phyloP scores from a whole-genome alignment of 2,329 filamentous ascomycete species.

The Raffaelea deltoideospora region DNA sequence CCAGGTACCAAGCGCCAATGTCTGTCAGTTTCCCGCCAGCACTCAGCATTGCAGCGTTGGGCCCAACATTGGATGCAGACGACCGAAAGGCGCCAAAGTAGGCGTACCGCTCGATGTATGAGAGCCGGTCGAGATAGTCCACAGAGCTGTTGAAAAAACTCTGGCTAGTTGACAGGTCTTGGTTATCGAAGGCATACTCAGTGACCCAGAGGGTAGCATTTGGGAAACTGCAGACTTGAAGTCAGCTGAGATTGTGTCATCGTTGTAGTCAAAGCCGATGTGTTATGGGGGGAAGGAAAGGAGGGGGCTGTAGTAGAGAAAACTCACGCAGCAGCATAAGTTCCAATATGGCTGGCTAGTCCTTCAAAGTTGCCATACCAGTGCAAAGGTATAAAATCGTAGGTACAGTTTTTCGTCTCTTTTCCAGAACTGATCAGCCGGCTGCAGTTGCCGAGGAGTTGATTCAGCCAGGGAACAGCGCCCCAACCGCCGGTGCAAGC shows the following conservation, averaged over 20 bases:
- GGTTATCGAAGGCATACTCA: conserved; percentile 52
- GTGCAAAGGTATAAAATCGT: conserved; percentile 48
- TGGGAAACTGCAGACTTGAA: conserved; percentile 42
- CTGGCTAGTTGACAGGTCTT: conserved; percentile 41
- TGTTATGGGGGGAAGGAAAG: background rate
- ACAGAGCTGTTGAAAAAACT: conserved; percentile 51
- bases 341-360: conserved; percentile 50
- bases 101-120: conserved; percentile 51
- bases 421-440: conserved; percentile 32
- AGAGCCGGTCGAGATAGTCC: conserved; percentile 50
- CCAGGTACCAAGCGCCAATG: conserved; percentile 66
- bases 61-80: conserved; percentile 55
- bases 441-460: conserved; percentile 51
- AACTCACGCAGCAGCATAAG: conserved; percentile 31
- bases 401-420: conserved; percentile 36
- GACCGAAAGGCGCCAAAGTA: conserved; percentile 65
- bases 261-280: no score
- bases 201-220: conserved; percentile 59
- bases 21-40: conserved; percentile 54
- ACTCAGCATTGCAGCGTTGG: conserved; percentile 57
- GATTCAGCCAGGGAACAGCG: conserved; percentile 50
- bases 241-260: no score
- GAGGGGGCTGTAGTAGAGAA: background rate
- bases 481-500: conserved; percentile 46
- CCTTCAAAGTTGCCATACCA: conserved; percentile 59